Evolutionary conservation across 2,329 filamentous ascomycete genomes (phyloP).

Genomic region (Neonectria coccinea): DNA sequence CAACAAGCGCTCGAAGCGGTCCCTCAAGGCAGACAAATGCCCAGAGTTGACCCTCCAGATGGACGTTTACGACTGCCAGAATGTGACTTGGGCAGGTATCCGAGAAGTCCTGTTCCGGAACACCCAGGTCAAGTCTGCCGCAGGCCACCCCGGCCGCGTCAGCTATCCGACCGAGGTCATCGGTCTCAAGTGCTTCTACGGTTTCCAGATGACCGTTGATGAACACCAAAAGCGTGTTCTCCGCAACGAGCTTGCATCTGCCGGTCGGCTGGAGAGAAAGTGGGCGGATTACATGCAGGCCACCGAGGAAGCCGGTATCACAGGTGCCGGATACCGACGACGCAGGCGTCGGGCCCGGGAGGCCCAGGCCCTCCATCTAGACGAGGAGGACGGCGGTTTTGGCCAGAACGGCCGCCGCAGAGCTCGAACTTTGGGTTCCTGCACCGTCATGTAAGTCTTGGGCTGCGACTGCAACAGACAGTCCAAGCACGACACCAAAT

Average conservation of each 20-base stretch:
- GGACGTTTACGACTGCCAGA: constrained; percentile 90
- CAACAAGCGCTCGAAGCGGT: constrained; percentile 67
- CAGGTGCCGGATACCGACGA: constrained; percentile 74
- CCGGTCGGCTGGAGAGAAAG: constrained; percentile 84
- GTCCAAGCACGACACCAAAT: not conserved
- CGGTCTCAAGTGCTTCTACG: constrained; percentile 91
- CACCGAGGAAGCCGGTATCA: constrained; percentile 82
- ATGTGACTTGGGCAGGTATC: constrained; percentile 92
- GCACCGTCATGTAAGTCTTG: constrained; percentile 70
- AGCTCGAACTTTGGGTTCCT: constrained; percentile 72
- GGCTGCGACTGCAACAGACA: not conserved
- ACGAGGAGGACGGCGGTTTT: constrained; percentile 79
- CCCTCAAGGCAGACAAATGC: constrained; percentile 52
- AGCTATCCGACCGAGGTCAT: constrained; percentile 84
- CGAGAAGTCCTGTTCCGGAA: constrained; percentile 89
- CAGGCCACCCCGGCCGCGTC: constrained; percentile 52
- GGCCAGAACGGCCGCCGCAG: constrained; percentile 66
- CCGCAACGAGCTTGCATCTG: constrained; percentile 78
- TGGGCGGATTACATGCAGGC: constrained; percentile 97
- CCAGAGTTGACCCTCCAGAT: constrained; percentile 76
- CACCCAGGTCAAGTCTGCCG: constrained; percentile 73
- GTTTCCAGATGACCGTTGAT: constrained; percentile 93
- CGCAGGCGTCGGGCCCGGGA: constrained; percentile 83
- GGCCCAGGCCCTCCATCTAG: constrained; percentile 81
- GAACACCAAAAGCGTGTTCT: constrained; percentile 91